phyloP scores from a whole-genome alignment of 768 basidiomycete genomes.

The Podaxis mareebaensis region DNA sequence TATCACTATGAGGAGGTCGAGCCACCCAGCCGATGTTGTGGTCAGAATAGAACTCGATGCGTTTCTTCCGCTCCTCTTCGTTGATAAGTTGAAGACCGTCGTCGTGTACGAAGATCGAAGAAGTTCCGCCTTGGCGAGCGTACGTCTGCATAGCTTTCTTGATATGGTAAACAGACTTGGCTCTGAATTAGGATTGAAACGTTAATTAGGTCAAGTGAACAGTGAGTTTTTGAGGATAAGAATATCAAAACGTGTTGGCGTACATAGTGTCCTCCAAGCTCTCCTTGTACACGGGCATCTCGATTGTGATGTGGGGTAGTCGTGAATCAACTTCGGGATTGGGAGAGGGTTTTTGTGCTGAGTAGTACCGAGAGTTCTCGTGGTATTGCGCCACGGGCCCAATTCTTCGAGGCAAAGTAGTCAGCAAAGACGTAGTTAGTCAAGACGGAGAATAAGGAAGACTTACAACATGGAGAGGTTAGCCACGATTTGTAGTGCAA shows the following conservation, averaged over 20 bases:
- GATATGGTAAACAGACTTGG: conserved; percentile 73
- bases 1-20: conserved; percentile 66
- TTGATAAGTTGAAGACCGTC: conserved; percentile 76
- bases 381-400: conserved; percentile 87
- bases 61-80: conserved; percentile 61
- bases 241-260: conserved; percentile 28
- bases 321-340: conserved; percentile 63
- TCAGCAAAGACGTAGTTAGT: conserved; percentile 22
- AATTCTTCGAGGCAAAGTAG: conserved; percentile 38
- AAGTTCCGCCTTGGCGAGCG: conserved; percentile 85
- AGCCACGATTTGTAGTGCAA: conserved; percentile 66
- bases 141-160: conserved; percentile 92
- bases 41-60: conserved; percentile 73
- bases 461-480: conserved; percentile 66
- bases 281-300: conserved; percentile 90
- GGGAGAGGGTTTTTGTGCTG: conserved; percentile 60
- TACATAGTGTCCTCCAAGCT: conserved; percentile 81
- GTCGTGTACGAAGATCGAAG: conserved; percentile 78
- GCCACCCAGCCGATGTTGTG: conserved; percentile 85
- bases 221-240: not conserved
- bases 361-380: conserved; percentile 84
- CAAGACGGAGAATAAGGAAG: not conserved
- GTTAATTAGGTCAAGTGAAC: no score
- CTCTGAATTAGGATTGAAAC: conserved; percentile 35
- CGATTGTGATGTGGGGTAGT: conserved; percentile 75